A percentile compares a stretch with the other conserved stretches of the same genome.
phyloP scores from a whole-genome alignment of 2,329 filamentous ascomycete species.

The Leptodontidium sp. region DNA sequence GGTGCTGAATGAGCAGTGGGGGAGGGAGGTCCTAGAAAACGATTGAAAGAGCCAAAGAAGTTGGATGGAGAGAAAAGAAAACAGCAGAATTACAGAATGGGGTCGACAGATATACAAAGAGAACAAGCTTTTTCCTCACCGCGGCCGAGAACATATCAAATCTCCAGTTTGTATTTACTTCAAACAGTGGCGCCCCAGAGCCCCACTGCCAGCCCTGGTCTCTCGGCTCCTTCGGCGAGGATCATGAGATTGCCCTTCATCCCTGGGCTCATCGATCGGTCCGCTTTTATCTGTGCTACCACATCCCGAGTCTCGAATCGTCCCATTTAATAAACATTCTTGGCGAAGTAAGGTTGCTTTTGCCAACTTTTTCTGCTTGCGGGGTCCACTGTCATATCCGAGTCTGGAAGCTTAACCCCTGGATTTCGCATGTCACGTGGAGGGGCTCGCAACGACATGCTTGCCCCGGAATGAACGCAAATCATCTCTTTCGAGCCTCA shows the following conservation, averaged over 20 bases:
- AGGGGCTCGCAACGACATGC: neutral
- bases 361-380: neutral
- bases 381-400: constrained; percentile 5
- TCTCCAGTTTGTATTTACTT: constrained; percentile 25
- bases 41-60: constrained; percentile 14
- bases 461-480: neutral
- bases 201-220: constrained; percentile 3
- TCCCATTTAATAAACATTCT: constrained; percentile 7
- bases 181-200: constrained; percentile 26
- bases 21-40: constrained; percentile 9
- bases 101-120: neutral
- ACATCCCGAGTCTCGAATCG: neutral
- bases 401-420: neutral
- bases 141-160: constrained; percentile 15
- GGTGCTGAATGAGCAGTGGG: constrained; percentile 17
- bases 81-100: constrained; percentile 10
- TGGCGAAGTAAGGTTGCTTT: neutral
- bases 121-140: neutral
- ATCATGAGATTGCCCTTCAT: constrained; percentile 19
- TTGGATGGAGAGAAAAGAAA: constrained; percentile 5
- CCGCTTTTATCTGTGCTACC: constrained; percentile 11
- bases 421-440: neutral
- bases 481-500: neutral
- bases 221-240: constrained; percentile 26
- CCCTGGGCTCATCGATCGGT: constrained; percentile 12